Conservation (phyloP, 305 asterid genomes). For the Fraxinus floribunda region DNA sequence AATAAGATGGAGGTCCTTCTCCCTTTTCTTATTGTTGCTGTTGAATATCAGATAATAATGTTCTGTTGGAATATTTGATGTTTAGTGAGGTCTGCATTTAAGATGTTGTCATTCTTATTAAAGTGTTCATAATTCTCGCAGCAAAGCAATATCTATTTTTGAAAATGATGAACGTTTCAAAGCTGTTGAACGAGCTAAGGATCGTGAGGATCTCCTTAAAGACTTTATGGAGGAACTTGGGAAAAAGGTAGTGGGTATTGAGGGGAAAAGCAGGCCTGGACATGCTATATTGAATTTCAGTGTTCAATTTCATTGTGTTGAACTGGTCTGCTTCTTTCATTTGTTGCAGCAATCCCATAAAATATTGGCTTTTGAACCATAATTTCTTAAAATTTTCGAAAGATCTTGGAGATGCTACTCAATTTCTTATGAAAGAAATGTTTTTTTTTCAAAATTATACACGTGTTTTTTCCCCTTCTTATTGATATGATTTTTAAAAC, state of each 20-base stretch:
- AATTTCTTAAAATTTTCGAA: not conserved
- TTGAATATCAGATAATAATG: not conserved
- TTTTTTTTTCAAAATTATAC: not conserved
- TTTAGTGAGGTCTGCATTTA: constrained; percentile 10
- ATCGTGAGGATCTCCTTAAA: constrained; percentile 82
- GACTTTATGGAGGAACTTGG: constrained; percentile 69
- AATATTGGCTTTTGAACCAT: not conserved
- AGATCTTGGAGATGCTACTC: not conserved
- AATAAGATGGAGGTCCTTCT: constrained; percentile 80
- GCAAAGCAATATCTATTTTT: constrained; percentile 66
- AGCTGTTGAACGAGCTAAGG: constrained; percentile 77
- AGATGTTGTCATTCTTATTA: constrained; percentile 24
- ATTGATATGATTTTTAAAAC: not conserved
- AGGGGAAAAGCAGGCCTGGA: not conserved
- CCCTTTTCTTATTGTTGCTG: constrained; percentile 25
- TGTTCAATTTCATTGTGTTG: not conserved
- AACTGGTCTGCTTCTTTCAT: not conserved
- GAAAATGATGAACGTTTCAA: constrained; percentile 84
- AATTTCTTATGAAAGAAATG: not conserved
- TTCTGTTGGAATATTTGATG: constrained; percentile 10
- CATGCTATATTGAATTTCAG: not conserved
- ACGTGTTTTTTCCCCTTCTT: not conserved
- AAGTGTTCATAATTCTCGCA: constrained; percentile 35
- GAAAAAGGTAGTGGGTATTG: constrained; percentile 57
- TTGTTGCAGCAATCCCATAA: not conserved